These are phyloP conservation scores for Cylindrodendrum hubeiense DNA, from an alignment of 2,329 filamentous ascomycete genomes.

Conservation along the genomic window DNA sequence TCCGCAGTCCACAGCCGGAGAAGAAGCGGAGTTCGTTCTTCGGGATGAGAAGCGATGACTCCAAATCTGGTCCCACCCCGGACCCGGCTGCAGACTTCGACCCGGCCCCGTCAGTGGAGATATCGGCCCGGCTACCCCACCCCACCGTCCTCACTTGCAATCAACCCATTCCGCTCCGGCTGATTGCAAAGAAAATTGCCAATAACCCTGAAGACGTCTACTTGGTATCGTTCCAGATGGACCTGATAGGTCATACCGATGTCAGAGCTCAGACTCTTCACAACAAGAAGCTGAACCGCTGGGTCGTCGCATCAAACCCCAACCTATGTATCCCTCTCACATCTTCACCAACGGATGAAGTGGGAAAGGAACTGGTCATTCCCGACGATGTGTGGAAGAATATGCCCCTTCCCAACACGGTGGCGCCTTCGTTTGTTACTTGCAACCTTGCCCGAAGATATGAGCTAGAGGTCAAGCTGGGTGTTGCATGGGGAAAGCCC, in stretches of 20 bases:
- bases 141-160: slow-evolving; percentile 93
- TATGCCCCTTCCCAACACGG: slow-evolving; percentile 81
- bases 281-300: slow-evolving; percentile 78
- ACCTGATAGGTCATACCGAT: slow-evolving; percentile 83
- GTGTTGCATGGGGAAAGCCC: slow-evolving; percentile 79
- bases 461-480: slow-evolving; percentile 84
- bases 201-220: slow-evolving; percentile 78
- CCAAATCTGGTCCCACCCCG: slow-evolving; percentile 37
- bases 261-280: slow-evolving; percentile 82
- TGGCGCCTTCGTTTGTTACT: slow-evolving; percentile 87
- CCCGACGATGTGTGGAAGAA: slow-evolving; percentile 80
- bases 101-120: slow-evolving; percentile 76
- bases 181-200: slow-evolving; percentile 83
- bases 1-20: slow-evolving; percentile 51
- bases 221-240: slow-evolving; percentile 83
- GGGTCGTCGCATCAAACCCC: slow-evolving; percentile 79
- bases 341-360: slow-evolving; percentile 63
- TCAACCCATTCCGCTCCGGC: slow-evolving; percentile 81
- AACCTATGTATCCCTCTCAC: slow-evolving; percentile 80
- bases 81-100: slow-evolving; percentile 46
- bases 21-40: slow-evolving; percentile 73
- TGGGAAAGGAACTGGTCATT: slow-evolving; percentile 76
- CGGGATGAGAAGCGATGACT: slow-evolving; percentile 51
- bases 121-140: slow-evolving; percentile 83
- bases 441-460: slow-evolving; percentile 90